Evolutionary conservation across 495 filamentous ascomycete species (phyloP), one percentile per base, ranked within the genome.

Genomic region (Neurospora pannonica): DNA sequence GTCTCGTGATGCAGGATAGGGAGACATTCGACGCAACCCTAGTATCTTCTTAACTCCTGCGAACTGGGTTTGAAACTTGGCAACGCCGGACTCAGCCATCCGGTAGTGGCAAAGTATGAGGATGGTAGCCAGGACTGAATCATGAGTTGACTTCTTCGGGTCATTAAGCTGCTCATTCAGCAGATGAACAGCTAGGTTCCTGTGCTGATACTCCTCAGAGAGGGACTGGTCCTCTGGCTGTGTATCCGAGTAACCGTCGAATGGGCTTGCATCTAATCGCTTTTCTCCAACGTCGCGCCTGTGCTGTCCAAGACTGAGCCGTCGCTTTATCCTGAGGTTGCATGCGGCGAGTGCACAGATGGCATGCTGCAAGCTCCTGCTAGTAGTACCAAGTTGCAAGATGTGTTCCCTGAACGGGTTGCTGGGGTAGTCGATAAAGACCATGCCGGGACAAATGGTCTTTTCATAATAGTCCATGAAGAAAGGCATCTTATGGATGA

Each of bases 1-100:
- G 69, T 87, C 86, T 54, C 90, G 91, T 38, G 93, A 89, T 71
- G 94, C 92, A 19, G 90, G 88, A 48, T 90, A 85, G 21, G 87
- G 81, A 38, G 87, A 88, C 34, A 89, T 88, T 75, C 92, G 87
- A 72, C 95, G 88, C 83, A 98, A 90, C 13, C 91, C 88, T 13
- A 98, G 89, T 70, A 98, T 90, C 85, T 96, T 95, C 80, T 95
- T 96, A 71, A 97, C 95, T 2, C 95, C 95, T 1, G 94, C 94
- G 77, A 98, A 95, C 79, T 97, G 95, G 0, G 94, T 95, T 72
- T 94, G 92, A 83, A 97, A 98, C 78, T 95, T 93, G 4, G 92
- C 93, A 71, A 97, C 89, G 11, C 95, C 95, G 1, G 92, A 94
- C 81, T 98, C 95, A 76, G 94, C 97, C 82, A 96, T 93, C 76